These are phyloP conservation scores for Brettanomyces sp. DNA, from an alignment of 805 yeast genomes.

Conservation along the genomic window DNA sequence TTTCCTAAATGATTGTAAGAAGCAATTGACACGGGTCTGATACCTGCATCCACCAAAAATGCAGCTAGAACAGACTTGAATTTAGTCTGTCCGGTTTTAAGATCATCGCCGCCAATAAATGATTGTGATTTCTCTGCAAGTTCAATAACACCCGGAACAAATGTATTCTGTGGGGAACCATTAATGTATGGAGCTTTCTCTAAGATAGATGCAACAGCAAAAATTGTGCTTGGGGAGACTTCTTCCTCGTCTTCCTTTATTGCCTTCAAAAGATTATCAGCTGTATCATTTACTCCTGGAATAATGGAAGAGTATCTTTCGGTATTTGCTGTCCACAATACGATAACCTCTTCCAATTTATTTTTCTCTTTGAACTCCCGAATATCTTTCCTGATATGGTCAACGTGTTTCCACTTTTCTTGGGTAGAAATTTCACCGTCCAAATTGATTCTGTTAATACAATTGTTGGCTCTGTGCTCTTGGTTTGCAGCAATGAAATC, in stretches of 20 bases:
- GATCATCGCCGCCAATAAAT: conserved; percentile 94
- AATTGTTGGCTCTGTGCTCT: conserved; percentile 82
- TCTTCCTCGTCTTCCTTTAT: conserved; percentile 75
- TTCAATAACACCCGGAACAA: conserved; percentile 90
- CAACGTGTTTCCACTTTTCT: conserved; percentile 85
- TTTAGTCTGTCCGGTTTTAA: conserved; percentile 95
- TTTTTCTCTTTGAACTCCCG: conserved; percentile 64
- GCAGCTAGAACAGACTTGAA: conserved; percentile 94
- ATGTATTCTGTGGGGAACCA: conserved; percentile 96
- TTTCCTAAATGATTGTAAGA: conserved; percentile 95
- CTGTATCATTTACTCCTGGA: conserved; percentile 79
- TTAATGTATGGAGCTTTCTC: conserved; percentile 87
- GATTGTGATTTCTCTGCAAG: conserved; percentile 69
- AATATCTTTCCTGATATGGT: conserved; percentile 77
- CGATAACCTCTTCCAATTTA: conserved; percentile 75
- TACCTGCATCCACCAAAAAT: conserved; percentile 94
- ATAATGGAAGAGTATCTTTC: conserved; percentile 80
- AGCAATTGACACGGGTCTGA: conserved; percentile 88
- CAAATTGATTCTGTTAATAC: conserved; percentile 46
- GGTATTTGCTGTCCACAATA: conserved; percentile 96
- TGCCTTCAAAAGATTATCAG: conserved; percentile 65
- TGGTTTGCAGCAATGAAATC: conserved; percentile 96
- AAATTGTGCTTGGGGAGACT: conserved; percentile 86
- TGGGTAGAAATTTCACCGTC: conserved; percentile 40
- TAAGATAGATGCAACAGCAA: conserved; percentile 87